Conservation (phyloP, 139 green algal genomes). For the Zygnema cylindricum region DNA sequence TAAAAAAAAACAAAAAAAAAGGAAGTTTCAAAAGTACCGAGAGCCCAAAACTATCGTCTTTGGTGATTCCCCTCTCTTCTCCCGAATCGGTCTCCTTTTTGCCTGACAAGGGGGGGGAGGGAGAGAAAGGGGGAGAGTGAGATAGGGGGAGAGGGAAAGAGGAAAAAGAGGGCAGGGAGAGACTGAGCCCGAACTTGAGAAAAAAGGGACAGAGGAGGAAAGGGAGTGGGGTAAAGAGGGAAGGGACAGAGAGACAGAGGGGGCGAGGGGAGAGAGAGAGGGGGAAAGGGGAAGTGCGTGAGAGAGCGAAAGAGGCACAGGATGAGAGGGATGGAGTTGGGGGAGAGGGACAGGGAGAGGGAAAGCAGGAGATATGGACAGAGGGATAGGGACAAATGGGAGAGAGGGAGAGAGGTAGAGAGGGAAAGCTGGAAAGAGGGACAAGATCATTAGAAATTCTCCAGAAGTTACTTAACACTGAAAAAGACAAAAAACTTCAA, state of each 20-base stretch:
- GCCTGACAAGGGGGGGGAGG: background rate
- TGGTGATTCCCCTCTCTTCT: slow-evolving; percentile 74
- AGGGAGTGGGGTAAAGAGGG: background rate
- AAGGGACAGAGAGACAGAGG: background rate
- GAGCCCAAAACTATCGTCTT: slow-evolving; percentile 90
- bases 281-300: background rate
- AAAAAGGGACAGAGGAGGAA: background rate
- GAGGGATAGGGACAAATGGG: background rate
- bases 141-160: background rate
- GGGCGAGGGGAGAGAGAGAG: background rate
- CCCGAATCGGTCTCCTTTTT: background rate
- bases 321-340: background rate
- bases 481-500: too few relatives aligned
- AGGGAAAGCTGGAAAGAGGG: too few relatives aligned
- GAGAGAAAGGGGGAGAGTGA: background rate
- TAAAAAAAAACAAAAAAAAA: slow-evolving; percentile 31
- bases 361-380: background rate
- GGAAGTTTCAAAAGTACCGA: slow-evolving; percentile 81
- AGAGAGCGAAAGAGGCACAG: background rate
- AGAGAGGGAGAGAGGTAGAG: slow-evolving; percentile 1
- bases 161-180: background rate
- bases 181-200: background rate
- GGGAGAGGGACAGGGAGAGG: background rate
- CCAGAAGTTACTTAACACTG: too few relatives aligned
- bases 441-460: too few relatives aligned